Evolutionary conservation across 805 yeast species (phyloP).

Genomic region (Kregervanrija pseudodelftensis): DNA sequence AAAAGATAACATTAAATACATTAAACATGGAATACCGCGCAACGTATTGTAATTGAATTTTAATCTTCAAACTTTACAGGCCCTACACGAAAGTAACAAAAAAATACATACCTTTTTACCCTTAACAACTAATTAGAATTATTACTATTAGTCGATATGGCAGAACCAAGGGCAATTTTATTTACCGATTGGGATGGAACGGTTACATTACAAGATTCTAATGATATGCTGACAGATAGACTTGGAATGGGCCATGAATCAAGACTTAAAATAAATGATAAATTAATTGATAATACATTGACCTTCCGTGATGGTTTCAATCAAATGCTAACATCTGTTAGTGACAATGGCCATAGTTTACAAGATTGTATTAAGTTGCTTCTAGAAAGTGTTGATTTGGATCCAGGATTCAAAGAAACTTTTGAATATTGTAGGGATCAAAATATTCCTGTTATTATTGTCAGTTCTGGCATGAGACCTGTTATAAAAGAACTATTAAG

Average conservation of each 20-base stretch:
- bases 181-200: conserved; percentile 99
- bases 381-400: conserved; percentile 62
- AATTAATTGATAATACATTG: conserved; percentile 60
- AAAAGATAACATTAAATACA: no score
- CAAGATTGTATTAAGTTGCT: conserved; percentile 73
- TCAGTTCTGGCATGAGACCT: conserved; percentile 92
- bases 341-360: conserved; percentile 39
- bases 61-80: no score
- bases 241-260: conserved; percentile 75
- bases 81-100: no score
- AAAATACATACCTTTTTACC: neutral
- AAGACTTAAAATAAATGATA: conserved; percentile 62
- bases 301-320: conserved; percentile 78
- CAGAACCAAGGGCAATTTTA: conserved; percentile 54
- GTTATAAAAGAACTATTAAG: conserved; percentile 72
- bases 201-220: conserved; percentile 90
- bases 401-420: conserved; percentile 83
- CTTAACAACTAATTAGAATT: neutral
- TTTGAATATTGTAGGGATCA: conserved; percentile 70
- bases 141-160: neutral
- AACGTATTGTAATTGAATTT: no score
- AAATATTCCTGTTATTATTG: conserved; percentile 77
- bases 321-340: conserved; percentile 77
- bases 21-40: no score
- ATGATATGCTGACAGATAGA: conserved; percentile 83